phyloP scores from a whole-genome alignment of 106 monocot species.

The Iris macrosiphon region DNA sequence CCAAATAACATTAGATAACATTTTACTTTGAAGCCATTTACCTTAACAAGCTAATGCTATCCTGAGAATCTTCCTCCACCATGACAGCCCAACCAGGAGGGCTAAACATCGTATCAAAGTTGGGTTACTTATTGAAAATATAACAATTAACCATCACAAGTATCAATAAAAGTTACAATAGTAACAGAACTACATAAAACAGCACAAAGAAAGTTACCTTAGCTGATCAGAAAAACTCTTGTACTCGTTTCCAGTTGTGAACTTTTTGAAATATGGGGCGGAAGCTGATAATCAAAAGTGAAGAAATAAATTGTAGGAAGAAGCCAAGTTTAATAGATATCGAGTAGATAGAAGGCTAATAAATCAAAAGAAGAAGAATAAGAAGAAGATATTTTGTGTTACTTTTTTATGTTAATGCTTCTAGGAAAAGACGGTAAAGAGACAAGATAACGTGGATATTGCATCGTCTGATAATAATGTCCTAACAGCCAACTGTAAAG shows the following conservation, averaged over 20 bases:
- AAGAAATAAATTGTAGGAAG: too few relatives aligned
- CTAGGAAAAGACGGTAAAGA: too few relatives aligned
- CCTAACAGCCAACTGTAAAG: too few relatives aligned
- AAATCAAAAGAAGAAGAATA: too few relatives aligned
- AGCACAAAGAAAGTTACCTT: background rate
- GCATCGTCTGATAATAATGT: too few relatives aligned
- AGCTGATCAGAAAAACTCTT: background rate
- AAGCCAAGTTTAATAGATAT: too few relatives aligned
- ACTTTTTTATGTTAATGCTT: too few relatives aligned
- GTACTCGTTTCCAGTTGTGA: background rate
- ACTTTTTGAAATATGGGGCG: too few relatives aligned
- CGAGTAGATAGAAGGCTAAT: too few relatives aligned
- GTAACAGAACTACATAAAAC: background rate
- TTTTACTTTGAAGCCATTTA: conserved; percentile 7
- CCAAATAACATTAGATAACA: background rate
- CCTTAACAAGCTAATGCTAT: conserved; percentile 41
- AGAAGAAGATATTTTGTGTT: too few relatives aligned
- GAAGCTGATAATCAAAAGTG: too few relatives aligned
- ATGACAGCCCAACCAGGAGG: conserved; percentile 27
- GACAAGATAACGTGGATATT: too few relatives aligned
- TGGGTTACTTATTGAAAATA: conserved; percentile 9
- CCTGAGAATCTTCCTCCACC: conserved; percentile 21
- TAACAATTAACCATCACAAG: conserved; percentile 12
- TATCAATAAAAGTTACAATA: background rate
- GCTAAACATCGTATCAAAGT: conserved; percentile 19